These are phyloP conservation scores for Phaeotremella fagi DNA, from an alignment of 768 basidiomycete genomes.

Conservation along the genomic window DNA sequence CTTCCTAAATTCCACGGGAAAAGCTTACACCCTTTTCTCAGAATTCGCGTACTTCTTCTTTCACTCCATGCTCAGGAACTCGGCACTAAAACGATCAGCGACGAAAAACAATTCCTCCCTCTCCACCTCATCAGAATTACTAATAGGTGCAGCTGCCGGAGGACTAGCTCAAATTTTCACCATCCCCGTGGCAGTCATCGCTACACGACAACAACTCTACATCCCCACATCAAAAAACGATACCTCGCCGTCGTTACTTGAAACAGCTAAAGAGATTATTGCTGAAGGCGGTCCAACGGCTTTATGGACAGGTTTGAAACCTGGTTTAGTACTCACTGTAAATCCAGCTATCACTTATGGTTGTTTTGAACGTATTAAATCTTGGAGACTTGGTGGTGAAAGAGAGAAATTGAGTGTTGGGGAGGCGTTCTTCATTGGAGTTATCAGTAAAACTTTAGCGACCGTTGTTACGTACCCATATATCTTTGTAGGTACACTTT, in stretches of 20 bases:
- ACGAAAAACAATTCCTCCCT: constrained; percentile 16
- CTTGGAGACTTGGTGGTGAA: constrained; percentile 46
- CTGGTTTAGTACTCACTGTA: constrained; percentile 87
- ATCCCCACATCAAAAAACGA: constrained; percentile 45
- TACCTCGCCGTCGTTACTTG: constrained; percentile 60
- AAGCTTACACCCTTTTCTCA: constrained; percentile 46
- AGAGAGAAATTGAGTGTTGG: constrained; percentile 67
- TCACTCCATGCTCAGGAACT: constrained; percentile 81
- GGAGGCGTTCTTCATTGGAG: constrained; percentile 78
- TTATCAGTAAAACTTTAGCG: constrained; percentile 88
- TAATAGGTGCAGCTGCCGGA: constrained; percentile 85
- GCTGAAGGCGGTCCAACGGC: constrained; percentile 55
- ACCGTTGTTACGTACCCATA: constrained; percentile 64
- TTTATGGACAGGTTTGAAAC: constrained; percentile 88
- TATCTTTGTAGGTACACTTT: constrained; percentile 43
- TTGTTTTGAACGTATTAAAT: constrained; percentile 85
- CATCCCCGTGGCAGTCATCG: constrained; percentile 95
- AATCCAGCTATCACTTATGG: constrained; percentile 99
- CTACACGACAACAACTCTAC: constrained; percentile 92
- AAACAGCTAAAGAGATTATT: constrained; percentile 78
- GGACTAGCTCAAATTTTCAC: constrained; percentile 96
- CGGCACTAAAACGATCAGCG: constrained; percentile 15
- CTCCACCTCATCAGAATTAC: constrained; percentile 57
- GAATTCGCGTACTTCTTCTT: constrained; percentile 99
- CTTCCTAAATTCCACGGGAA: background rate